Evolutionary conservation across 768 basidiomycete genomes (phyloP).

Genomic region (Dendrothele bispora): DNA sequence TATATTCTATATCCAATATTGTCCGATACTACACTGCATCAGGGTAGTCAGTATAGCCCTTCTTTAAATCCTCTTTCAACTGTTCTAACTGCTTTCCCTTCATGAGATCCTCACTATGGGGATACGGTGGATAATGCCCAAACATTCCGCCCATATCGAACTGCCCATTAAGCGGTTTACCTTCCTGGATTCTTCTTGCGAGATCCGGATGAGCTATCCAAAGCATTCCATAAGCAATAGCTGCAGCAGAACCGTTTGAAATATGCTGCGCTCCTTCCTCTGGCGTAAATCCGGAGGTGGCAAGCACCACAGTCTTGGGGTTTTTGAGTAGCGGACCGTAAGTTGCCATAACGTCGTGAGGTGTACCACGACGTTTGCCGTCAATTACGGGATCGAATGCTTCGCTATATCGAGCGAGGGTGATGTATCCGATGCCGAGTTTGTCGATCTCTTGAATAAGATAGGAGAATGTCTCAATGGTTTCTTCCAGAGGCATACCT

Average conservation of each 20-base stretch:
- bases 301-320: slow-evolving; percentile 20
- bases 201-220: slow-evolving; percentile 31
- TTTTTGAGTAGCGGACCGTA: slow-evolving; percentile 25
- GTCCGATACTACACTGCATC: too few relatives aligned
- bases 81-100: too few relatives aligned
- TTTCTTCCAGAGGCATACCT: slow-evolving; percentile 32
- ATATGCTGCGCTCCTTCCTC: slow-evolving; percentile 18
- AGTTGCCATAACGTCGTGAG: slow-evolving; percentile 26
- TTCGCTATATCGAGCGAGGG: slow-evolving; percentile 19
- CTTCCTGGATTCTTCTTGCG: slow-evolving; percentile 23
- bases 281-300: slow-evolving; percentile 26
- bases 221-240: slow-evolving; percentile 24
- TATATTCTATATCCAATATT: too few relatives aligned
- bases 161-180: slow-evolving; percentile 20
- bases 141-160: slow-evolving; percentile 19
- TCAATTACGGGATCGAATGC: slow-evolving; percentile 20
- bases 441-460: slow-evolving; percentile 24
- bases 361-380: slow-evolving; percentile 18
- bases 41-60: too few relatives aligned
- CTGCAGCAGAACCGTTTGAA: slow-evolving; percentile 20
- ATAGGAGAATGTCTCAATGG: slow-evolving; percentile 23
- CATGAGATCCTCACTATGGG: slow-evolving; percentile 13
- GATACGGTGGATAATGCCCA: slow-evolving; percentile 10
- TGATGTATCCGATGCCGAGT: slow-evolving; percentile 23
- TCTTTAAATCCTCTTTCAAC: too few relatives aligned